phyloP scores from a whole-genome alignment of 305 asterid species.

The Plantago rigida region DNA sequence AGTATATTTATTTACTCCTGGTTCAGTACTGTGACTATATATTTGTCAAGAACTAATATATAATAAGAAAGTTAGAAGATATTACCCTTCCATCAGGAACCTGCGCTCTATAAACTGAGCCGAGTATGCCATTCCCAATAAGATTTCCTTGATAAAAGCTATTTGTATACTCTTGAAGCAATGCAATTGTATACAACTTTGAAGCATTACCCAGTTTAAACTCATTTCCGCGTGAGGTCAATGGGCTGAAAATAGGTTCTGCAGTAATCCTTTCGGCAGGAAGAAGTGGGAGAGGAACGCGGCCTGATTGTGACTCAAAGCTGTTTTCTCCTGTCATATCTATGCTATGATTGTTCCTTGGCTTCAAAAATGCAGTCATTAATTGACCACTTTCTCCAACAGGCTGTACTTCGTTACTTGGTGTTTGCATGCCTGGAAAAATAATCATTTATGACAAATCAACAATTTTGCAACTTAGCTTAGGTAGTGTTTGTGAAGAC shows the following conservation, averaged over 20 bases:
- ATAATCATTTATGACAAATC: conserved; percentile 5
- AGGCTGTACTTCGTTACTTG: conserved; percentile 33
- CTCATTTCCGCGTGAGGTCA: conserved; percentile 32
- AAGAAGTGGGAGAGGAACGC: conserved; percentile 51
- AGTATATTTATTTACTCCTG: too few species aligned
- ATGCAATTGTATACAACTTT: conserved; percentile 50
- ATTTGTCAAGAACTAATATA: too few species aligned
- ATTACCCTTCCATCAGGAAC: conserved; percentile 69
- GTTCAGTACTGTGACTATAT: too few species aligned
- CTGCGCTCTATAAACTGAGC: conserved; percentile 65
- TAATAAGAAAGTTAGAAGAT: conserved; percentile 6
- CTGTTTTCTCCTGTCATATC: conserved; percentile 44
- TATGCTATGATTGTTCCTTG: conserved; percentile 38
- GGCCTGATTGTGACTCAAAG: conserved; percentile 18
- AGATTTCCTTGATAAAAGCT: conserved; percentile 82
- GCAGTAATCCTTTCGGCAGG: conserved; percentile 52
- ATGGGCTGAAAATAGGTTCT: conserved; percentile 52
- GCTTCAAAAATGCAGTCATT: conserved; percentile 28
- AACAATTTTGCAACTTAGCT: neutral
- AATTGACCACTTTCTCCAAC: conserved; percentile 32
- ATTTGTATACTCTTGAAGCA: conserved; percentile 78
- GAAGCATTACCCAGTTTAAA: conserved; percentile 32
- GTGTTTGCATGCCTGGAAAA: conserved; percentile 29
- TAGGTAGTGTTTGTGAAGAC: neutral
- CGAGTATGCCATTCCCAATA: conserved; percentile 69